phyloP scores from a whole-genome alignment of 2,329 filamentous ascomycete genomes.

The Trichoderma sp. region DNA sequence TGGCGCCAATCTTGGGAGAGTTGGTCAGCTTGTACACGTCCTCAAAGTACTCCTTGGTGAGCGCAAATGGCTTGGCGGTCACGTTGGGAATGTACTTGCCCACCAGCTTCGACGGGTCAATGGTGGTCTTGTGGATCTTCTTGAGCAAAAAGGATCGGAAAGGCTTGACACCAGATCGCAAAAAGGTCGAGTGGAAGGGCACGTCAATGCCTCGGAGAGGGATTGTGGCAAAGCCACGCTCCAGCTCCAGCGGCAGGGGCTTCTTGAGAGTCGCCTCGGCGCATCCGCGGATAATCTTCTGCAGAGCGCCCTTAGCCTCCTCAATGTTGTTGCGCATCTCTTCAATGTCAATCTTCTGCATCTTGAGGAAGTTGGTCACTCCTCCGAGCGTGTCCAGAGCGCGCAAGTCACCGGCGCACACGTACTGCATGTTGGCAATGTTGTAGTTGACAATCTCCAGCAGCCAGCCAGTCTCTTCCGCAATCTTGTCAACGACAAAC shows the following conservation, averaged over 20 bases:
- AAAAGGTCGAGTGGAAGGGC: conserved; percentile 98
- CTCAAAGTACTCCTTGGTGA: conserved; percentile 99
- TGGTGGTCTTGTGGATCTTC: conserved; percentile 99
- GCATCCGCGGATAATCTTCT: conserved; percentile 87
- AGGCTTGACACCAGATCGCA: conserved; percentile 96
- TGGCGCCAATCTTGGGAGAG: conserved; percentile 72
- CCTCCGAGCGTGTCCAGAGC: conserved; percentile 73
- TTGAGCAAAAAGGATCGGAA: conserved; percentile 98
- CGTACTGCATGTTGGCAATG: conserved; percentile 75
- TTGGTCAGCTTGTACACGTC: conserved; percentile 96
- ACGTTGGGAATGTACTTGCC: conserved; percentile 99
- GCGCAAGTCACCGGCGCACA: conserved; percentile 69
- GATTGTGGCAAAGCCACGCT: conserved; percentile 96
- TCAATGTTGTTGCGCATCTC: conserved; percentile 87
- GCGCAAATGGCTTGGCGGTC: conserved; percentile 89
- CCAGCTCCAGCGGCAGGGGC: conserved; percentile 81
- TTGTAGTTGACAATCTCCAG: conserved; percentile 99
- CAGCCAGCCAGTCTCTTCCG: conserved; percentile 91
- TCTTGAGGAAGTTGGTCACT: conserved; percentile 93
- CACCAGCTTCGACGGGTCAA: conserved; percentile 93
- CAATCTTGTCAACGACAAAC: conserved; percentile 94
- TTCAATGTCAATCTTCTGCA: conserved; percentile 96
- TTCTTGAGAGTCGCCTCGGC: conserved; percentile 86
- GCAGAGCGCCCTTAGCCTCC: conserved; percentile 85
- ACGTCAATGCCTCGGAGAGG: conserved; percentile 97